Base-by-base conservation (phyloP, 305 asterid species). In the Plantago lanceolata region DNA sequence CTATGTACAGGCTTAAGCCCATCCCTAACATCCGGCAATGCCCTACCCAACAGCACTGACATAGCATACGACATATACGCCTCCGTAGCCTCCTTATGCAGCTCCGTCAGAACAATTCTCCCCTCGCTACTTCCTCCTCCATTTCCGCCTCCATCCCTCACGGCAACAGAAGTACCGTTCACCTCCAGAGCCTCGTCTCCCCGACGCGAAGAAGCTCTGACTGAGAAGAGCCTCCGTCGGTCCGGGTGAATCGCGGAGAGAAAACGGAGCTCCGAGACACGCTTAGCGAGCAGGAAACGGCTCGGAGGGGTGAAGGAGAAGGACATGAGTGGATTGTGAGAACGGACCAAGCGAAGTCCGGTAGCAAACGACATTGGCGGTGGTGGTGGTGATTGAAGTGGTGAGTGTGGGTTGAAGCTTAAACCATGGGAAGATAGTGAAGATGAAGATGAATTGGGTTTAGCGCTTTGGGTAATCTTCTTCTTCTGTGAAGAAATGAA, bases 1-100 rank as follows among this genome's bases (percentile, higher is more conserved):
- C 99, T 83, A 71, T 93, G 99, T 6, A 93, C 99, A 3, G 99
- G 97, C 79, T 93, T 93, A 75, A 93, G 86, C 69, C 99, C 99
- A 29, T 93, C 97, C 60, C 97, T 78, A 20, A 85, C 89, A 70
- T 93, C 99, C 0, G 99, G 99, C 68, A 93, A 60, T 0, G 99
- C 99, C 29, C 99, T 84, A 48, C 99, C 99, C 49, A 93, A 75
- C 21, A 93, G 80, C 60, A 93, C 99, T 1, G 99, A 93, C 97
- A 93, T 93, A 0, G 99, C 99, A 66, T 93, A 93, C 18, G 96
- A 63, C 87, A 89, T 78, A 68, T 89, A 93, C 31, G 97, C 97
- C 57, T 93, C 96, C 4, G 96, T 89, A 3, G 99, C 97, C 81
- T 93, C 99, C 84, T 84, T 89, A 65, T 89, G 99, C 62, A 93